Conservation (phyloP, 2,329 filamentous ascomycete species). For the Thelonectria rubi region DNA sequence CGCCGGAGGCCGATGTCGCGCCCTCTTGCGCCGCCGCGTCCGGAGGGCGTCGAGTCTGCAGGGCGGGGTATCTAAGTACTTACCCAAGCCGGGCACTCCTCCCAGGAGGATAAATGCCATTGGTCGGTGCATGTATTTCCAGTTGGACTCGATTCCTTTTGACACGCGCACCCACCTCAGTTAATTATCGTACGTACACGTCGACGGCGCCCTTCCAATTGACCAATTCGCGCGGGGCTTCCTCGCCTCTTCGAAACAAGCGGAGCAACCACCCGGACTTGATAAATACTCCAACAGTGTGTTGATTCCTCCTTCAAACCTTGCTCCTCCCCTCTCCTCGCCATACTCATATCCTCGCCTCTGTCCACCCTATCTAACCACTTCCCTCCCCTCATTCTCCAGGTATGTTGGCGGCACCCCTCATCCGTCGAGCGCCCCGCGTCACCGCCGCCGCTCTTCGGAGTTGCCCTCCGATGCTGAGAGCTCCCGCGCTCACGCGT, state of each 20-base stretch:
- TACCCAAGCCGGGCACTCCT: slow-evolving; percentile 9
- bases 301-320: background rate
- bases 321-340: background rate
- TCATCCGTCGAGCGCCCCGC: slow-evolving; percentile 38
- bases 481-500: slow-evolving; percentile 44
- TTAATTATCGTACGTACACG: slow-evolving; percentile 1
- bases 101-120: slow-evolving; percentile 6
- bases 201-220: slow-evolving; percentile 13
- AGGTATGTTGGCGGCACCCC: slow-evolving; percentile 36
- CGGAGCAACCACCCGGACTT: slow-evolving; percentile 22
- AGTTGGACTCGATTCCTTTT: background rate
- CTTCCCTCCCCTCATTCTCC: background rate
- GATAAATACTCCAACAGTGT: slow-evolving; percentile 26
- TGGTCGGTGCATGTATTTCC: slow-evolving; percentile 13
- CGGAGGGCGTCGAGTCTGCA: slow-evolving; percentile 10
- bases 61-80: slow-evolving; percentile 24
- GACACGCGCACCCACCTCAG: background rate
- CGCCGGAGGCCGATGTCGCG: slow-evolving; percentile 7
- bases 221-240: slow-evolving; percentile 12
- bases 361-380: background rate
- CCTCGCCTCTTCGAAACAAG: slow-evolving; percentile 14
- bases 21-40: slow-evolving; percentile 14
- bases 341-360: background rate
- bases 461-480: slow-evolving; percentile 28
- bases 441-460: slow-evolving; percentile 32